Conservation (phyloP, 164 flowering plant species). For the Houttuynia cordata region DNA sequence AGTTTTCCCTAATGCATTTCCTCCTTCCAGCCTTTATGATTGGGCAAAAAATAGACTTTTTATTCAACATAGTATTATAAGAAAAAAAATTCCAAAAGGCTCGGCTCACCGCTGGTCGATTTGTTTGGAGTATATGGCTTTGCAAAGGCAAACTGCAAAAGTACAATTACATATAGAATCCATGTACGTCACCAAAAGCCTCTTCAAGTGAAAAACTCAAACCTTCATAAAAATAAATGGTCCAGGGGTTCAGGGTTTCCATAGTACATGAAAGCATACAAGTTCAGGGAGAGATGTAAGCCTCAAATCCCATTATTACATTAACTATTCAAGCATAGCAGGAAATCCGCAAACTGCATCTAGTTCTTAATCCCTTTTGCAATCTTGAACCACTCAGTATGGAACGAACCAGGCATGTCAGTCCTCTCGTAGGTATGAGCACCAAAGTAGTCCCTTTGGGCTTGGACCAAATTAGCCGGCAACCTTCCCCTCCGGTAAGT, state of each 20-base stretch:
- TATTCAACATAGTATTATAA: no score
- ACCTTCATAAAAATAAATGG: no score
- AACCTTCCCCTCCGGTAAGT: conserved; percentile 51
- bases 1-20: no score
- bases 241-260: not conserved
- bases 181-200: not conserved
- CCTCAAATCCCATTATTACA: not conserved
- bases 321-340: not conserved
- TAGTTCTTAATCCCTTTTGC: conserved; percentile 20
- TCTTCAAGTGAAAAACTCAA: not conserved
- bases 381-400: conserved; percentile 68
- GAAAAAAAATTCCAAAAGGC: no score
- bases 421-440: conserved; percentile 71
- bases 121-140: no score
- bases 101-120: no score
- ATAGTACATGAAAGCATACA: not conserved
- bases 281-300: not conserved
- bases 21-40: no score
- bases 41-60: no score
- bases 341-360: not conserved
- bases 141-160: not conserved
- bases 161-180: not conserved
- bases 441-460: conserved; percentile 68
- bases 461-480: conserved; percentile 66
- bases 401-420: conserved; percentile 52